phyloP scores from a whole-genome alignment of 192 early-diverging fungal species.

The Gigaspora rosea region DNA sequence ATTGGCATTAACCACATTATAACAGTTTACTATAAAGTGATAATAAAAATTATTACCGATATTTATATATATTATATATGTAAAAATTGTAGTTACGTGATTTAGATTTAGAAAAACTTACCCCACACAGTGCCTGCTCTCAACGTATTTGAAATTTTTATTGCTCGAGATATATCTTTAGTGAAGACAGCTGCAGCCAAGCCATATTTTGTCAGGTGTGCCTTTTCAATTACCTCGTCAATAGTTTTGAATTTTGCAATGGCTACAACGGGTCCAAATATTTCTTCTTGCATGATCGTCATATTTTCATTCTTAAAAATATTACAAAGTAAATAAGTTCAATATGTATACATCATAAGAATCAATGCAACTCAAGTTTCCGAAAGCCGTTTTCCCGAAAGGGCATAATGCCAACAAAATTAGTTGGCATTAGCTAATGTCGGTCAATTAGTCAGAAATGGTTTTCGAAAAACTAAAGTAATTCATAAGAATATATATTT shows the following conservation, averaged over 20 bases:
- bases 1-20: background rate
- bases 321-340: background rate
- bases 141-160: conserved; percentile 52
- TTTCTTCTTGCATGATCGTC: conserved; percentile 71
- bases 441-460: no score
- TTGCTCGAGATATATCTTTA: conserved; percentile 56
- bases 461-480: no score
- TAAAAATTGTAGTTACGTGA: conserved; percentile 8
- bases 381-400: no score
- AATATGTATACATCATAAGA: background rate
- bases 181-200: conserved; percentile 79
- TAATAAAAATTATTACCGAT: background rate
- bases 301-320: conserved; percentile 42
- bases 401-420: no score
- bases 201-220: conserved; percentile 76
- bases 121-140: conserved; percentile 66
- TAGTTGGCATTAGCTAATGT: no score
- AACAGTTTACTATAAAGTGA: conserved; percentile 17
- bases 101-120: conserved; percentile 32
- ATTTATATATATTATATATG: background rate
- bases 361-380: no score
- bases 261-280: conserved; percentile 85
- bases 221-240: conserved; percentile 70
- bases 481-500: background rate
- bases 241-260: conserved; percentile 72